Evolutionary conservation across 169 alveolate genomes (phyloP), one percentile per base, ranked within the genome.

Genomic region (Plasmodium gonderi): DNA sequence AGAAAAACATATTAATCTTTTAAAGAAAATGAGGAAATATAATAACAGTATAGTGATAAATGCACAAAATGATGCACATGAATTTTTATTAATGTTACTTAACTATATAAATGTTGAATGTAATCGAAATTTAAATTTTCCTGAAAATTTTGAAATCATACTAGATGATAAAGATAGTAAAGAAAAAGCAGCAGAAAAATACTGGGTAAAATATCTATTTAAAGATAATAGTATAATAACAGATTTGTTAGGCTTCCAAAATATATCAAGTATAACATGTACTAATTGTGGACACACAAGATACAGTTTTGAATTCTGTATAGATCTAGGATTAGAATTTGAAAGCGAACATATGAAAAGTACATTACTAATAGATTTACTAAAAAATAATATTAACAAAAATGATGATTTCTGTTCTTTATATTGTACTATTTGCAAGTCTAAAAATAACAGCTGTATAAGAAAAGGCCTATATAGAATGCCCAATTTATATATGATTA

Each of bases 51-150:
- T 87, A 60, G 79, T 75, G n/a, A 75, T 87, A 44, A 75, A 75
- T 42, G 76, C 93, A 29, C 93, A 87, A 49, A 87, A 87, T 87
- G 93, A 87, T 75, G 93, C 93, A 33, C 93, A 87, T 44, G 93
- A 87, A 60, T 87, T 87, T 12, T 54, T 87, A 68, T 60, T 87
- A 14, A 23, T 87, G 72, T 31, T 87, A 75, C 51, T 87, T 3
- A 44, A 87, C 68, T 87, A 68, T 75, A 75, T 87, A n/a, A 87
- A 87, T 42, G 87, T 87, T 6, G 93, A 87, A 31, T 87, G 93
- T 65, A 87, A 75, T 65, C 78, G 93, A 40, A 44, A 54, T 87
- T 36, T 42, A 75, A 76, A 87, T 38, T 33, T 75, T 6, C 89
- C 85, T 12, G 42, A 38, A 12, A 87, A 87, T 49, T 54, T 87